Evolutionary conservation across 176 grass and related monocot species (phyloP).

Genomic region (Tillandsia fasciculata): DNA sequence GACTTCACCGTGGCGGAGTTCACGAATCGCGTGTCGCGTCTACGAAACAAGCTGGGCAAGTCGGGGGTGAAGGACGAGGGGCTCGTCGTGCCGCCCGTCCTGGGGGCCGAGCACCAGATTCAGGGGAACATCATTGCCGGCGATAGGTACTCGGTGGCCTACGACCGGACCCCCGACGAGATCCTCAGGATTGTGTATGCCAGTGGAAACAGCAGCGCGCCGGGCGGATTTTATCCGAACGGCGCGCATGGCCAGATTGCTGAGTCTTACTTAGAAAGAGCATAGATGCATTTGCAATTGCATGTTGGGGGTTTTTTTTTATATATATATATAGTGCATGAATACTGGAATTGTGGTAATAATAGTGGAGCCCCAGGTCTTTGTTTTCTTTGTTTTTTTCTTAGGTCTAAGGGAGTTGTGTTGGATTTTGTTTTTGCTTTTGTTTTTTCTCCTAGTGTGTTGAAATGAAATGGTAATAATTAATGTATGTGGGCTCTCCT

Average conservation of each 20-base stretch:
- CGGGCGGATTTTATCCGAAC: slow-evolving; percentile 75
- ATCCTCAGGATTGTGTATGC: slow-evolving; percentile 76
- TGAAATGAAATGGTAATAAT: too few species aligned
- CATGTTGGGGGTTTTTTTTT: too few species aligned
- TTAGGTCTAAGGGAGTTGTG: too few species aligned
- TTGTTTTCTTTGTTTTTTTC: too few species aligned
- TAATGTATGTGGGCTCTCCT: too few species aligned
- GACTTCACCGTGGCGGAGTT: slow-evolving; percentile 58
- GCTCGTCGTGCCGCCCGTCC: slow-evolving; percentile 30
- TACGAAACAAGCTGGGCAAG: slow-evolving; percentile 56
- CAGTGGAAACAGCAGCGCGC: slow-evolving; percentile 35
- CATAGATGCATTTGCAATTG: not conserved
- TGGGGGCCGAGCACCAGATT: slow-evolving; percentile 48
- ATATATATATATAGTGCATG: too few species aligned
- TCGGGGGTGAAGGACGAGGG: slow-evolving; percentile 71
- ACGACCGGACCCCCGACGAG: slow-evolving; percentile 60
- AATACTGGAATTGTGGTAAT: too few species aligned
- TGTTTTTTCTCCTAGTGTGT: too few species aligned
- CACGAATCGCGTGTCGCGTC: slow-evolving; percentile 49
- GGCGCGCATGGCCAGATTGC: slow-evolving; percentile 60
- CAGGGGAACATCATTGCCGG: slow-evolving; percentile 74
- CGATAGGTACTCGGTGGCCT: slow-evolving; percentile 51
- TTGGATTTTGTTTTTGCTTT: too few species aligned
- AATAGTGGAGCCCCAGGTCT: too few species aligned
- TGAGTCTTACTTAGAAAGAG: slow-evolving; percentile 1